Percentiles rank a stretch among this genome's conserved stretches.
Conservation (phyloP, 106 monocot species). For the Dactylorhiza incarnata region DNA sequence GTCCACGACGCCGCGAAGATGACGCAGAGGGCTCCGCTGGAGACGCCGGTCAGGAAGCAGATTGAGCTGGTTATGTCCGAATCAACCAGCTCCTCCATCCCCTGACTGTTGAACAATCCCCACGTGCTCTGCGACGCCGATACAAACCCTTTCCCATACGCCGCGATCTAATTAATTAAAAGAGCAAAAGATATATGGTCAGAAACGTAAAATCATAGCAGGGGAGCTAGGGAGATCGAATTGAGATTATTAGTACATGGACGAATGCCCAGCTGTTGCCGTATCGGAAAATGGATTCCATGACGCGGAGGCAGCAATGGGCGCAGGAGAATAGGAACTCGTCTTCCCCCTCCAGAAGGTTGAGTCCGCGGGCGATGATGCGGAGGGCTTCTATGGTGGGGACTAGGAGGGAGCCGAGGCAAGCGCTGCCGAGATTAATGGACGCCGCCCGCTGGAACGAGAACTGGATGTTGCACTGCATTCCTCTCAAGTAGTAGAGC, state of each 20-base stretch:
- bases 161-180: conserved; percentile 80
- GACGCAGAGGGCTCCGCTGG: conserved; percentile 73
- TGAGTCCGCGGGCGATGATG: conserved; percentile 76
- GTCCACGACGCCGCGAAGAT: conserved; percentile 79
- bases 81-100: conserved; percentile 81
- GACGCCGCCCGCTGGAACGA: conserved; percentile 80
- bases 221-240: too few relatives aligned
- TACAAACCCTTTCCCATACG: conserved; percentile 86
- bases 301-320: conserved; percentile 86
- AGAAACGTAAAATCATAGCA: too few relatives aligned
- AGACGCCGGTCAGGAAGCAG: conserved; percentile 81
- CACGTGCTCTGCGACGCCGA: conserved; percentile 90
- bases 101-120: conserved; percentile 65
- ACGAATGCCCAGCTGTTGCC: conserved; percentile 99
- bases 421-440: conserved; percentile 82
- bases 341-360: conserved; percentile 92
- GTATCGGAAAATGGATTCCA: conserved; percentile 81
- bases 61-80: conserved; percentile 90
- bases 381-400: conserved; percentile 85
- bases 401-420: conserved; percentile 82
- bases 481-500: conserved; percentile 89
- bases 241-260: conserved; percentile 33
- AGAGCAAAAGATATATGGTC: too few relatives aligned
- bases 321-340: conserved; percentile 99
- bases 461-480: conserved; percentile 76